Evolutionary conservation across 1,139 yeast genomes (phyloP).

Genomic region (Saccharomycopsis hybrid): DNA sequence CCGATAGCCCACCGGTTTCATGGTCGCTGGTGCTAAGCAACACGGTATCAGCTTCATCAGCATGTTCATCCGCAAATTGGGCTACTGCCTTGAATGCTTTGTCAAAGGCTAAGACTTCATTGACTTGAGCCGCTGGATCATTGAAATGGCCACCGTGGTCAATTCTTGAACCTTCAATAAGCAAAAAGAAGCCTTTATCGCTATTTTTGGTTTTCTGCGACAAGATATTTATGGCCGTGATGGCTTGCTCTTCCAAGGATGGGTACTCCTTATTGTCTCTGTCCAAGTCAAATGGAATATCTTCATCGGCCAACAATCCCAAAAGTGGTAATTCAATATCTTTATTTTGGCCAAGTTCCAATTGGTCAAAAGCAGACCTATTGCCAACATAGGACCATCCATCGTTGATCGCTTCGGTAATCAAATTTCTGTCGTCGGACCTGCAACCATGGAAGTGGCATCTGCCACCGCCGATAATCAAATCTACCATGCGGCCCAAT

Average conservation of each 20-base stretch:
- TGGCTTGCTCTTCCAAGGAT: slow-evolving; percentile 66
- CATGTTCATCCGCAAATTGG: slow-evolving; percentile 46
- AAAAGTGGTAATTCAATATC: slow-evolving; percentile 58
- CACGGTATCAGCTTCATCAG: slow-evolving; percentile 62
- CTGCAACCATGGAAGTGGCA: slow-evolving; percentile 77
- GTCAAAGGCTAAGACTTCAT: slow-evolving; percentile 72
- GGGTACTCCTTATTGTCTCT: slow-evolving; percentile 52
- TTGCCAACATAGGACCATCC: slow-evolving; percentile 68
- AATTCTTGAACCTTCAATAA: slow-evolving; percentile 83
- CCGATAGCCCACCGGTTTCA: slow-evolving; percentile 82
- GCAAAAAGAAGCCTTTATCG: slow-evolving; percentile 71
- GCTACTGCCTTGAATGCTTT: slow-evolving; percentile 64
- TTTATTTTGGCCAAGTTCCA: slow-evolving; percentile 45
- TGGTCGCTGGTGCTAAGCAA: slow-evolving; percentile 80
- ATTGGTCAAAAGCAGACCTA: slow-evolving; percentile 47
- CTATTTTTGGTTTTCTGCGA: slow-evolving; percentile 57
- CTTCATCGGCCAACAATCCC: slow-evolving; percentile 62
- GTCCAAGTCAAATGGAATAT: slow-evolving; percentile 79
- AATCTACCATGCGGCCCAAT: slow-evolving; percentile 69
- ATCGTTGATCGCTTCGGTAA: slow-evolving; percentile 47
- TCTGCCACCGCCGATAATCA: slow-evolving; percentile 86
- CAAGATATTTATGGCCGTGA: slow-evolving; percentile 61
- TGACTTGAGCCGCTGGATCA: slow-evolving; percentile 83
- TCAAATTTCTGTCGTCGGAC: slow-evolving; percentile 54
- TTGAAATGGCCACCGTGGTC: slow-evolving; percentile 91